Percentiles rank a stretch among this genome's conserved stretches.
These are phyloP conservation scores for Glaciozyma martinii DNA, from an alignment of 768 basidiomycete species.

Conservation along the genomic window DNA sequence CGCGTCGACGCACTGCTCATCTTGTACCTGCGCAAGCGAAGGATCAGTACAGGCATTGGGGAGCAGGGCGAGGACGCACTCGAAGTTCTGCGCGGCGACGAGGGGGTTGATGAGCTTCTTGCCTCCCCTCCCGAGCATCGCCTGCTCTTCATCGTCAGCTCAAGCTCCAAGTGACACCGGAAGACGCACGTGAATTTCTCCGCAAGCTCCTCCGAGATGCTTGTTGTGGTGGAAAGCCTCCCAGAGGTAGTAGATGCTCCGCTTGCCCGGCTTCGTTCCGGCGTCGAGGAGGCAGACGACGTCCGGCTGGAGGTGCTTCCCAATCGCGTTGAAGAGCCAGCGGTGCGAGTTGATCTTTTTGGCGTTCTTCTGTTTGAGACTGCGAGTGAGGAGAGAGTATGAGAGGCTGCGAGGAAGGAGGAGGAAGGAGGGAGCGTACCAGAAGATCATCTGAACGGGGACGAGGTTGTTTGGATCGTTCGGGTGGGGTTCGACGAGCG, in stretches of 20 bases:
- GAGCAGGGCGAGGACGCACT: constrained; percentile 6
- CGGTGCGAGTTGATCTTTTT: constrained; percentile 96
- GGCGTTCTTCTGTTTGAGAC: constrained; percentile 54
- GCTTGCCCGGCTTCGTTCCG: constrained; percentile 92
- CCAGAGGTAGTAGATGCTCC: constrained; percentile 93
- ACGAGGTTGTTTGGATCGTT: constrained; percentile 87
- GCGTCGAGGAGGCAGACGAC: constrained; percentile 88
- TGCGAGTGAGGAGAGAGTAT: background rate
- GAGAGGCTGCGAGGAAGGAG: background rate
- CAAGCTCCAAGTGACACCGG: constrained; percentile 35
- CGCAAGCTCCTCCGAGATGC: constrained; percentile 33
- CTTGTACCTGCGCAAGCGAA: background rate
- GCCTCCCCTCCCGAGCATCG: constrained; percentile 82
- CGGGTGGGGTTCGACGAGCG: constrained; percentile 78
- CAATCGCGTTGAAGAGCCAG: constrained; percentile 94
- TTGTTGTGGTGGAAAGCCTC: constrained; percentile 53
- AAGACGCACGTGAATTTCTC: constrained; percentile 36
- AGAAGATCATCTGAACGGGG: constrained; percentile 46
- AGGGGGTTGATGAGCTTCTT: constrained; percentile 83
- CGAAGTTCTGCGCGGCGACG: constrained; percentile 77
- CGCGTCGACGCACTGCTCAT: background rate
- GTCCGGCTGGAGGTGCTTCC: constrained; percentile 56
- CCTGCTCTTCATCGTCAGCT: constrained; percentile 57
- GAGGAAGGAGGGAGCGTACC: constrained; percentile 6
- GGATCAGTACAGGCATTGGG: background rate